Conservation (phyloP, 2,329 filamentous ascomycete genomes). For the Colletotrichum sidae region DNA sequence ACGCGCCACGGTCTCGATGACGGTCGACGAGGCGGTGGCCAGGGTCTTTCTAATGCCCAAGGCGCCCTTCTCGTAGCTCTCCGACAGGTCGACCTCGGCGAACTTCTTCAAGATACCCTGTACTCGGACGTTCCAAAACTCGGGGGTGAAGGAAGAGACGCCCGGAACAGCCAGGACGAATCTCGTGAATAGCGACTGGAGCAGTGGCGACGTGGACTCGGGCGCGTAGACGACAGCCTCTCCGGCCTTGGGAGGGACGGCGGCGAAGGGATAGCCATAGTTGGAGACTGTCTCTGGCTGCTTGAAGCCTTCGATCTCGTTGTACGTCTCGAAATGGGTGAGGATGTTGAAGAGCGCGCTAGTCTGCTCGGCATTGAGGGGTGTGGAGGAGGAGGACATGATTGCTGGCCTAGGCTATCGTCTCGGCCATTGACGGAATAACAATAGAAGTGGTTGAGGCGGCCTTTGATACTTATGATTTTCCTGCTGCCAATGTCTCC, state of each 20-base stretch:
- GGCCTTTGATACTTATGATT: too few relatives aligned
- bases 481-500: too few relatives aligned
- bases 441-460: not conserved
- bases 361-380: slow-evolving; percentile 54
- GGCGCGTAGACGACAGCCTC: slow-evolving; percentile 40
- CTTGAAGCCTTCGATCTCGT: slow-evolving; percentile 80
- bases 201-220: slow-evolving; percentile 68
- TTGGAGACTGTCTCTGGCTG: slow-evolving; percentile 69
- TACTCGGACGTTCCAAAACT: slow-evolving; percentile 75
- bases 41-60: slow-evolving; percentile 81
- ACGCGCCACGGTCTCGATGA: slow-evolving; percentile 77
- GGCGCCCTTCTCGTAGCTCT: slow-evolving; percentile 84
- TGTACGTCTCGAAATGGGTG: slow-evolving; percentile 69
- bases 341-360: slow-evolving; percentile 70
- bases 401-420: not conserved
- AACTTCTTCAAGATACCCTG: slow-evolving; percentile 71
- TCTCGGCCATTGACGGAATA: not conserved
- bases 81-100: slow-evolving; percentile 76
- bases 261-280: slow-evolving; percentile 77
- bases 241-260: not conserved
- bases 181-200: slow-evolving; percentile 75
- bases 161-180: slow-evolving; percentile 76
- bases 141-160: slow-evolving; percentile 68
- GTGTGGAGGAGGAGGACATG: slow-evolving; percentile 29
- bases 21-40: slow-evolving; percentile 75